Evolutionary conservation across 768 basidiomycete species (phyloP).

Genomic region (Multifurca ochricompacta): DNA sequence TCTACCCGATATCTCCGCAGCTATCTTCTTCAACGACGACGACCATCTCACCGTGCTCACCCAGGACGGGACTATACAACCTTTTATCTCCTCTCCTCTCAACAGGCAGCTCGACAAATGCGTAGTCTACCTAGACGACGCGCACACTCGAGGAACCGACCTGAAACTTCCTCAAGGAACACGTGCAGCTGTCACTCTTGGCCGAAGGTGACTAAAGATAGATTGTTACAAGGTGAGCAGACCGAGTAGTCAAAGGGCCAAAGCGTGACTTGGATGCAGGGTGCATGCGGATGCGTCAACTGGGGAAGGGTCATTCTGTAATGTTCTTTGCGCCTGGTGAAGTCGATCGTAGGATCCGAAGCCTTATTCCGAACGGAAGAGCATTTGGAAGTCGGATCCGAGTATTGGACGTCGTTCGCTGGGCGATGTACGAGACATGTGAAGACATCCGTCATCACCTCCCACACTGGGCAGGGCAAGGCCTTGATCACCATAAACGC

Average conservation of each 20-base stretch:
- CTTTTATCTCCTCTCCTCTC: conserved; percentile 33
- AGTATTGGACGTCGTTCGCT: conserved; percentile 1
- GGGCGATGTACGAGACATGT: conserved; percentile 10
- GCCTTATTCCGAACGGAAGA: neutral
- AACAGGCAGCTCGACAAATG: conserved; percentile 31
- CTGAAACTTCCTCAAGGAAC: conserved; percentile 37
- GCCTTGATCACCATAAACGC: neutral
- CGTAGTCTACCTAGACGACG: conserved; percentile 45
- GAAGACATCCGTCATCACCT: conserved; percentile 1
- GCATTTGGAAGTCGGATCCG: neutral
- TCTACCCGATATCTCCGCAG: conserved; percentile 28
- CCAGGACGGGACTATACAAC: conserved; percentile 31
- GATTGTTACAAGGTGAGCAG: conserved; percentile 38
- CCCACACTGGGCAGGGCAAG: conserved; percentile 4
- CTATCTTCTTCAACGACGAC: conserved; percentile 31
- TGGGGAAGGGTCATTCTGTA: conserved; percentile 4
- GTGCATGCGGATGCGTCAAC: conserved; percentile 7
- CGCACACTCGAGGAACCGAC: conserved; percentile 46
- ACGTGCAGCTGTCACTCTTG: conserved; percentile 41
- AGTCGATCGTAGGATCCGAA: neutral
- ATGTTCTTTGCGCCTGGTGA: conserved; percentile 5
- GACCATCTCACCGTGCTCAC: conserved; percentile 31
- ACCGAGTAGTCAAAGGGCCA: neutral
- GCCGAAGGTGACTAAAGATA: conserved; percentile 46
- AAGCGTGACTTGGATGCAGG: neutral